Evolutionary conservation across 2,329 filamentous ascomycete species (phyloP), one percentile per base, ranked within the genome.

Genomic region (Cladophialophora exuberans): DNA sequence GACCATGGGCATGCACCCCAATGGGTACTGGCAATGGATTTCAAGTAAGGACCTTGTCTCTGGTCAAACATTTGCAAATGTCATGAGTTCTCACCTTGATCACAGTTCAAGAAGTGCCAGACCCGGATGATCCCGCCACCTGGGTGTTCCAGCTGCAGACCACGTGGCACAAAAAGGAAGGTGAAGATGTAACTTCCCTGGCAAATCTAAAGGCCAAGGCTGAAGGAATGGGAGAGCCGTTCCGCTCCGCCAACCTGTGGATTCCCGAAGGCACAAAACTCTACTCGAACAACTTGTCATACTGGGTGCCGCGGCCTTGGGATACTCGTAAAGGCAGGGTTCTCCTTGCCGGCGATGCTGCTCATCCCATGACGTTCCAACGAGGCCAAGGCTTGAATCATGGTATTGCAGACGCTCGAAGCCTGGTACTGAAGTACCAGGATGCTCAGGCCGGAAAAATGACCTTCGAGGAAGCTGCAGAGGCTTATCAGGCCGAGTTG

Each of bases 401-500:
- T 43, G 62, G 62, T 28, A 59, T 66, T n/a, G 61, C 62, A 7
- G 67, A 70, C 42, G 64, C 64, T 1, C 70, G 71, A 13, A 68
- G 77, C 2, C 64, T 78, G 38, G 68, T 64, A n/a, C 64, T 64
- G 48, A 67, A 59, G 3, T 46, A 70, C 13, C 43, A 59, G 20
- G 63, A 42, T 17, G 54, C 44, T 3, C 11, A 45, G 15, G 46
- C 36, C n/a, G 57, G 57, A 15, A 20, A 46, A 17, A 54, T 33
- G 6, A 47, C 58, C 6, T 63, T 59, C 18, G 54, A 51, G 3
- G 57, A 58, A 11, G 67, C 67, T 0, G 60, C 69, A 13, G 17
- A 18, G 1, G 55, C 53, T 6, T 70, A 70, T 45, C 67, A 74
- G 41, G 61, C 64, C n/a, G 72, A 75, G 53, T 67, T 74, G 60